Evolutionary conservation across 345 rosid genomes (phyloP).

Genomic region (Geranium brycei): DNA sequence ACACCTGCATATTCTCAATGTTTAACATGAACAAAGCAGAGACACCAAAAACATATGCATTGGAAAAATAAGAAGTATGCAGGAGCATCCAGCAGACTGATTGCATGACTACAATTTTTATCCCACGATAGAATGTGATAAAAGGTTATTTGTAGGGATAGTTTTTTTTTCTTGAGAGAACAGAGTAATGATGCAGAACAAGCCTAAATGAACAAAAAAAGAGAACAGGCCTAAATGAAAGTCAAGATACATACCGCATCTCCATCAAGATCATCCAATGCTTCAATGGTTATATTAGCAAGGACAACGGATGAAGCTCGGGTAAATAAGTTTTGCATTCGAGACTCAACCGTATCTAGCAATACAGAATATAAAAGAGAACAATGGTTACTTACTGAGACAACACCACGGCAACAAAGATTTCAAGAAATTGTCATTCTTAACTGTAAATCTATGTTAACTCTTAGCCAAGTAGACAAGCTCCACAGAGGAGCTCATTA

Average conservation of each 20-base stretch:
- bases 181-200: too few species aligned
- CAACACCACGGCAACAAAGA: too few species aligned
- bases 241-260: constrained; percentile 46
- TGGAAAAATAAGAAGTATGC: not conserved
- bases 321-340: constrained; percentile 37
- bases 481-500: not conserved
- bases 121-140: not conserved
- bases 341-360: constrained; percentile 51
- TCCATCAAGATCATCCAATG: constrained; percentile 41
- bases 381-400: not conserved
- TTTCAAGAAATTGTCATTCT: too few species aligned
- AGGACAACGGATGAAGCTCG: constrained; percentile 45
- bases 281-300: constrained; percentile 42
- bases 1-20: too few species aligned
- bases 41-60: not conserved
- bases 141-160: not conserved
- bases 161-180: too few species aligned
- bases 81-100: not conserved
- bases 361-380: constrained; percentile 8
- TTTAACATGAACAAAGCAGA: not conserved
- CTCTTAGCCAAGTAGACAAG: not conserved
- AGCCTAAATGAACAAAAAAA: too few species aligned
- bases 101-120: too few species aligned
- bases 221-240: too few species aligned
- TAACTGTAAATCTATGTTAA: too few species aligned